Evolutionary conservation across 768 basidiomycete genomes (phyloP).

Genomic region (Clathrus columnatus): DNA sequence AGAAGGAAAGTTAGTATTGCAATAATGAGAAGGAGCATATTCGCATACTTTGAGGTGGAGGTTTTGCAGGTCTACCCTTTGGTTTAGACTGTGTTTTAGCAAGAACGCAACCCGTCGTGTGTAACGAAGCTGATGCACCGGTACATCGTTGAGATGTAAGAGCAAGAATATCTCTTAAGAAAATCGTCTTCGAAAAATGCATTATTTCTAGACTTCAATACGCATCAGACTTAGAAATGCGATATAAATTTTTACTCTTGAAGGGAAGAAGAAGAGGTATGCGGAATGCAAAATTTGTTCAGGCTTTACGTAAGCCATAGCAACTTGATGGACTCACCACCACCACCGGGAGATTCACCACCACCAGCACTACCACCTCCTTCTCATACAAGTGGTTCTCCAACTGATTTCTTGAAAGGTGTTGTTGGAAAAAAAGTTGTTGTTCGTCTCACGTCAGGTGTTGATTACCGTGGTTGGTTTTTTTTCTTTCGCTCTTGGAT

Average conservation of each 20-base stretch:
- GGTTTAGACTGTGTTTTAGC: background rate
- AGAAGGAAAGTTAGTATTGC: background rate
- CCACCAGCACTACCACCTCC: conserved; percentile 43
- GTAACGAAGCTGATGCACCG: too few relatives aligned
- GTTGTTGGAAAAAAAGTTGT: conserved; percentile 96
- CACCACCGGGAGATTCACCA: conserved; percentile 30
- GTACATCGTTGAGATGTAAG: too few relatives aligned
- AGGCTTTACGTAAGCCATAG: background rate
- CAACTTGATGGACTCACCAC: conserved; percentile 17
- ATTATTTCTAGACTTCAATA: too few relatives aligned
- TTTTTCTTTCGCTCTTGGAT: background rate
- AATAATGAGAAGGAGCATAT: background rate
- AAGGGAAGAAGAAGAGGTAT: too few relatives aligned
- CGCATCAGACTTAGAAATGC: too few relatives aligned
- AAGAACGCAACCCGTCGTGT: background rate
- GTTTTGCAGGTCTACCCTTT: background rate
- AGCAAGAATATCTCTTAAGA: too few relatives aligned
- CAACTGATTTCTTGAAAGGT: conserved; percentile 88
- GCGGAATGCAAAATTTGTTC: too few relatives aligned
- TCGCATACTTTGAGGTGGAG: background rate
- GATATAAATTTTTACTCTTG: too few relatives aligned
- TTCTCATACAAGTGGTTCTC: conserved; percentile 56
- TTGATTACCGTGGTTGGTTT: conserved; percentile 80
- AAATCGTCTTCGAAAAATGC: too few relatives aligned
- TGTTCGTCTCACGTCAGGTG: conserved; percentile 83